A percentile compares a stretch with the other conserved stretches of the same genome.
phyloP scores from a whole-genome alignment of 108 stramenopile species.

The Pseudonitzschia multiseries region DNA sequence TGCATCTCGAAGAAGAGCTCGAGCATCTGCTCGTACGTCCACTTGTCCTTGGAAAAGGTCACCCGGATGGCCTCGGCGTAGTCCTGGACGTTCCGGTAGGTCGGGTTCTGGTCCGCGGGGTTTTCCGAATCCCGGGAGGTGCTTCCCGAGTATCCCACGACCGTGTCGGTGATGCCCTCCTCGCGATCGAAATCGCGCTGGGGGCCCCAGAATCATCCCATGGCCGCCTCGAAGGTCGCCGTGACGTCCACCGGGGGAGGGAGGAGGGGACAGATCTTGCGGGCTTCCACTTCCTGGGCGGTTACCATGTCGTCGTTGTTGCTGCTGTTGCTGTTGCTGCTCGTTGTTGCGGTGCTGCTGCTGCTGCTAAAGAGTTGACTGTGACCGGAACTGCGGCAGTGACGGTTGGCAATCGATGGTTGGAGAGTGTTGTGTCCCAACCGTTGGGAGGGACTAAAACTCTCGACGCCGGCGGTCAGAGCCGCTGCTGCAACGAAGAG shows the following conservation, averaged over 20 bases:
- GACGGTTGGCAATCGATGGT: no score
- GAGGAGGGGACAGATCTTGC: slow-evolving; percentile 36
- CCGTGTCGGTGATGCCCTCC: slow-evolving; percentile 38
- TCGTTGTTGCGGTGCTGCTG: neutral
- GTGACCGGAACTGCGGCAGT: neutral
- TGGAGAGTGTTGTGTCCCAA: no score
- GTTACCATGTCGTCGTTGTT: slow-evolving; percentile 10
- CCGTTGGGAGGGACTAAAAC: no score
- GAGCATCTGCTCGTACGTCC: slow-evolving; percentile 32
- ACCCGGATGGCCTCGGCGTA: slow-evolving; percentile 47
- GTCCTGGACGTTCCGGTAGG: slow-evolving; percentile 45
- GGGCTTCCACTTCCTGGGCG: slow-evolving; percentile 3
- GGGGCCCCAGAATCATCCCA: slow-evolving; percentile 60
- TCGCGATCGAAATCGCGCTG: slow-evolving; percentile 46
- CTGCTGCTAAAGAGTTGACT: neutral
- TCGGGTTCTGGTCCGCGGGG: slow-evolving; percentile 27
- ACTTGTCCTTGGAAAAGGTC: slow-evolving; percentile 25
- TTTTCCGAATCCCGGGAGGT: slow-evolving; percentile 8
- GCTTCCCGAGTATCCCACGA: slow-evolving; percentile 46
- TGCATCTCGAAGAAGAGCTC: slow-evolving; percentile 33
- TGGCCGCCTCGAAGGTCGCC: slow-evolving; percentile 36
- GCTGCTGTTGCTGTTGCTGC: no score
- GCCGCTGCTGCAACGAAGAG: no score
- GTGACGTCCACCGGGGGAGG: slow-evolving; percentile 19
- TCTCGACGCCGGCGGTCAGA: no score